Base-by-base conservation (phyloP, 2,329 filamentous ascomycete genomes). In the Fusarium mundagurra region DNA sequence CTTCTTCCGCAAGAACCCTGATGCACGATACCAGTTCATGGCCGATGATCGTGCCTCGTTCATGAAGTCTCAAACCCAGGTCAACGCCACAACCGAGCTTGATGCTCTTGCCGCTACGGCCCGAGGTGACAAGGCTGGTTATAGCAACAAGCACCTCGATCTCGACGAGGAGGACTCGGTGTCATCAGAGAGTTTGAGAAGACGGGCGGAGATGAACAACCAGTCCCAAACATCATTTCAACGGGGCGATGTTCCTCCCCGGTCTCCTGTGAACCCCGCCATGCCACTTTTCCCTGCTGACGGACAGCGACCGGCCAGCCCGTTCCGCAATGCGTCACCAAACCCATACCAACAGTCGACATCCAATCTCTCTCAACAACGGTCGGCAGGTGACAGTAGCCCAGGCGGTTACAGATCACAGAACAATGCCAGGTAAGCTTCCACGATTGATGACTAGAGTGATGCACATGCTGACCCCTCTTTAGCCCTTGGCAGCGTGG, bases 21-120 rank as follows among this genome's bases (percentile, higher is more conserved):
- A 98, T 81, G 94, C 93, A 47, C 92, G 95, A 71, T 98, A 98
- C 84, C 94, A 98, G 83, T 95, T 94, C 78, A 98, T 98, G 95
- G 93, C 93, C 62, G 96, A 98, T 79, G 96, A 98, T 83, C 92
- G 96, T 78, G 94, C 94, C 59, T 98, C 95, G 16, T 98, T 98
- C 85, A 98, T 98, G 91, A 98, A 98, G 87, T 98, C 95, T 20
- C 93, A 96, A 82, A 93, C 93, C 10, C 92, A 96, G 79, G 86
- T 98, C 61, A 90, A 84, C 51, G 85, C 87, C 22, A 94, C 92
- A 9, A 97, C 95, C 13, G 95, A 98, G 84, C 88, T 98, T 58
- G 95, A 98, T 82, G 95, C 95, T 14, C 86, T 98, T 65, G 95
- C 94, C 74, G 94, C 93, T 22, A 97, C 95, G 10, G 95, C 95